phyloP scores from a whole-genome alignment of 306 rosid species.

The Fagus crenata region DNA sequence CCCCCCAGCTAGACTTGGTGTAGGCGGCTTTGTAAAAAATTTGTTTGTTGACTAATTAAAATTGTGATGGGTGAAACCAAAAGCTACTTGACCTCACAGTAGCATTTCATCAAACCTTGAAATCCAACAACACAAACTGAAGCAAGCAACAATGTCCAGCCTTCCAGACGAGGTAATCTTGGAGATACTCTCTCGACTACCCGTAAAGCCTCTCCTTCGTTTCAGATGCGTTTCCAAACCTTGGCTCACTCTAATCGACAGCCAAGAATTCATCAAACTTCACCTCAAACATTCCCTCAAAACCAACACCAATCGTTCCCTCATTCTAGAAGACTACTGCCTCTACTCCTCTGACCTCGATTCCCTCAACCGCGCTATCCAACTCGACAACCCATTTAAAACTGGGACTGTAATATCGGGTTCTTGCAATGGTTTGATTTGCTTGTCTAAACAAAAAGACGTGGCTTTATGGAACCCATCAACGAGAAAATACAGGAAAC shows the following conservation, averaged over 20 bases:
- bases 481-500: too few relatives aligned
- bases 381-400: slow-evolving; percentile 7
- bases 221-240: slow-evolving; percentile 44
- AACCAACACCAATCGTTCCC: slow-evolving; percentile 17
- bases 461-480: too few relatives aligned
- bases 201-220: slow-evolving; percentile 38
- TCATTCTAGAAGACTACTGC: slow-evolving; percentile 44
- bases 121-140: too few relatives aligned
- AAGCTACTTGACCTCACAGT: too few relatives aligned
- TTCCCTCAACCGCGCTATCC: slow-evolving; percentile 18
- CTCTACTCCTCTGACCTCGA: slow-evolving; percentile 41
- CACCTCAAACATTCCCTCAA: slow-evolving; percentile 41
- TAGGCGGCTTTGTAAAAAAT: too few relatives aligned
- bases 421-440: too few relatives aligned
- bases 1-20: too few relatives aligned
- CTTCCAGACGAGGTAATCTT: background rate
- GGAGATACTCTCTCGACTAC: slow-evolving; percentile 50
- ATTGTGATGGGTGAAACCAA: too few relatives aligned
- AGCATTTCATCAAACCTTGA: too few relatives aligned
- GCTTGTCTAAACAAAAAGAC: too few relatives aligned
- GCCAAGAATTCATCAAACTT: slow-evolving; percentile 35
- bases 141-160: slow-evolving; percentile 27
- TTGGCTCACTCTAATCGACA: slow-evolving; percentile 52
- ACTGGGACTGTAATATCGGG: too few relatives aligned
- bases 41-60: too few relatives aligned